Conservation (phyloP, 2,329 filamentous ascomycete species). For the Penicillium sp. region DNA sequence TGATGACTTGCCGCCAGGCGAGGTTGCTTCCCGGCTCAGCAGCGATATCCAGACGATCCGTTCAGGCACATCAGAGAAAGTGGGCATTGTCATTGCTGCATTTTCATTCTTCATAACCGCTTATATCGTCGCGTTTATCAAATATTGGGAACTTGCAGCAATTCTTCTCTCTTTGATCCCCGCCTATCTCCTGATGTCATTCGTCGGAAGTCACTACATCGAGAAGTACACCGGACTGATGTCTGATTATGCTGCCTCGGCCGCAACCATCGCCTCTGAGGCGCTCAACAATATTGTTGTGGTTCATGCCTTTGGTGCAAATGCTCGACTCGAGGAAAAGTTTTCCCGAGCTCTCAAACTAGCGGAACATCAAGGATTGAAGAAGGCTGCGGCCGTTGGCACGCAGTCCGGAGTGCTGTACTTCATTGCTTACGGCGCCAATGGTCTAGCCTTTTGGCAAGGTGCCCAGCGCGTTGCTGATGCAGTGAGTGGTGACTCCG, state of each 20-base stretch:
- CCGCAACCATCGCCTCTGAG: constrained; percentile 66
- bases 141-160: constrained; percentile 63
- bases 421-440: constrained; percentile 69
- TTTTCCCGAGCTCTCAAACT: constrained; percentile 58
- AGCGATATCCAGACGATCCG: constrained; percentile 69
- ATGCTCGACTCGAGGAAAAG: constrained; percentile 60
- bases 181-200: constrained; percentile 63
- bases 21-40: constrained; percentile 66
- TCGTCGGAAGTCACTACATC: constrained; percentile 59
- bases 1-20: constrained; percentile 64
- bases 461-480: constrained; percentile 60
- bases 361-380: constrained; percentile 58
- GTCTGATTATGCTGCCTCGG: constrained; percentile 59
- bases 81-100: constrained; percentile 65
- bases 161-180: constrained; percentile 67
- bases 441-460: constrained; percentile 70
- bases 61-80: constrained; percentile 71
- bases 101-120: constrained; percentile 69
- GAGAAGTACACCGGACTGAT: constrained; percentile 55
- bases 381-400: constrained; percentile 62
- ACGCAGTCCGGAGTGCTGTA: constrained; percentile 65
- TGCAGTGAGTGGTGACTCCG: constrained; percentile 22
- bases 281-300: constrained; percentile 63
- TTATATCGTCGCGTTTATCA: constrained; percentile 69
- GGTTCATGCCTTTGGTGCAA: constrained; percentile 67